These are phyloP conservation scores for Magnusiomyces tetraspermus DNA, from an alignment of 1,139 yeast genomes.

Conservation along the genomic window DNA sequence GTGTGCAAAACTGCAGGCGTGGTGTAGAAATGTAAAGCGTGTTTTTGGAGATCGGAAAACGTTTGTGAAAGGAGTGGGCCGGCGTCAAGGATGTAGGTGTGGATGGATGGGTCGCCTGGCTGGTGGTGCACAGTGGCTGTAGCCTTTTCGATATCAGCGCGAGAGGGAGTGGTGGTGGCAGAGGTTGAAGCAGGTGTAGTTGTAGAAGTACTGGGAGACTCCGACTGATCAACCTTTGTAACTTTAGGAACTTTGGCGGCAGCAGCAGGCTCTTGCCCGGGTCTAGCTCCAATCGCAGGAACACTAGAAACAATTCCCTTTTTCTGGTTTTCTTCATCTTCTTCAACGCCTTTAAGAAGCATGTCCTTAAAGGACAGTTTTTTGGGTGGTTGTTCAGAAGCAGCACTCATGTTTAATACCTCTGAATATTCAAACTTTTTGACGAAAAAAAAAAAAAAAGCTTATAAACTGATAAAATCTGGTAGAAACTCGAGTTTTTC, in stretches of 20 bases:
- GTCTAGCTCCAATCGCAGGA: background rate
- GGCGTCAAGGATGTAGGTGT: conserved; percentile 68
- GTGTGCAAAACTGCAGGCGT: conserved; percentile 76
- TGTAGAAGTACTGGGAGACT: background rate
- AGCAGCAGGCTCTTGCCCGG: background rate
- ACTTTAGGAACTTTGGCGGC: background rate
- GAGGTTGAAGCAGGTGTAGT: background rate
- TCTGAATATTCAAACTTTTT: too few relatives aligned
- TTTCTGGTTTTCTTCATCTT: conserved; percentile 15
- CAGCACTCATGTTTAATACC: too few relatives aligned
- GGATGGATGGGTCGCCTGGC: background rate
- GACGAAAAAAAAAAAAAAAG: too few relatives aligned
- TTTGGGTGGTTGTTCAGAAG: conserved; percentile 2
- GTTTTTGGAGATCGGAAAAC: conserved; percentile 60
- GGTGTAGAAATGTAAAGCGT: conserved; percentile 64
- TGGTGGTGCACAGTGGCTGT: background rate
- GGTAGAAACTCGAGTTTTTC: too few relatives aligned
- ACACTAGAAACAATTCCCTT: background rate
- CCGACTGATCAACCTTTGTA: background rate
- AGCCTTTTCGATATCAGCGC: background rate
- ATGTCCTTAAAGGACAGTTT: conserved; percentile 11
- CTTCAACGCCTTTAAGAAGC: conserved; percentile 33
- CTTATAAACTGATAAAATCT: too few relatives aligned
- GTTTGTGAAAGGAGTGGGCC: conserved; percentile 87
- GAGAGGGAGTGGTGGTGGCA: background rate